Conservation (phyloP, 1,284 basidiomycete genomes). For the Cryptococcus jaspeensis region DNA sequence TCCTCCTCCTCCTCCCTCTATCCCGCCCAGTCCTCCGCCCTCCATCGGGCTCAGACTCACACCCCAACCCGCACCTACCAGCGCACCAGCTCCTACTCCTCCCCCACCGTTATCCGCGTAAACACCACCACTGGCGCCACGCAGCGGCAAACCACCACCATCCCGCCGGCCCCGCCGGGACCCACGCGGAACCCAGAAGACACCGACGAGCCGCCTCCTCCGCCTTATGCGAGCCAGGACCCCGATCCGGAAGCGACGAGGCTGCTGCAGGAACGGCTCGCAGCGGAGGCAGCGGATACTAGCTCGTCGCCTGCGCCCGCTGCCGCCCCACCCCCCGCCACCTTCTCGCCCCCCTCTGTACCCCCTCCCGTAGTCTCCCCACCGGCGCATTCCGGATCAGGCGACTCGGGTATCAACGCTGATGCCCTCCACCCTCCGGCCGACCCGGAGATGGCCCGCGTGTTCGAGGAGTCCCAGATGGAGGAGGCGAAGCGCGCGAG, state of each 20-base stretch:
- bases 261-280: constrained; percentile 35
- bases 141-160: too few species aligned
- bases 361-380: background rate
- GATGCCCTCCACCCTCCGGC: constrained; percentile 15
- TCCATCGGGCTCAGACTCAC: background rate
- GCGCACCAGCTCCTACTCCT: background rate
- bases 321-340: background rate
- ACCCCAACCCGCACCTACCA: background rate
- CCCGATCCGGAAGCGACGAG: constrained; percentile 46
- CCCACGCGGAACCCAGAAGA: constrained; percentile 8
- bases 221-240: constrained; percentile 42
- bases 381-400: background rate
- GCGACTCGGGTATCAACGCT: background rate
- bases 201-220: constrained; percentile 39
- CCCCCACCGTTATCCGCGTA: background rate
- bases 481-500: constrained; percentile 44
- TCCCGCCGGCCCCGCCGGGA: background rate
- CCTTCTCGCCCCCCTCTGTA: background rate
- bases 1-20: too few species aligned
- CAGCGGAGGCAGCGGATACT: constrained; percentile 22
- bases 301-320: background rate
- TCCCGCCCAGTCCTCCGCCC: too few species aligned
- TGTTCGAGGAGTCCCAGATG: constrained; percentile 43
- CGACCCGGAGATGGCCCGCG: constrained; percentile 31
- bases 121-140: too few species aligned